Percentiles rank a stretch among this genome's conserved stretches.
Conservation (phyloP, 495 filamentous ascomycete genomes). For the Hypomontagnella submonticulosa region DNA sequence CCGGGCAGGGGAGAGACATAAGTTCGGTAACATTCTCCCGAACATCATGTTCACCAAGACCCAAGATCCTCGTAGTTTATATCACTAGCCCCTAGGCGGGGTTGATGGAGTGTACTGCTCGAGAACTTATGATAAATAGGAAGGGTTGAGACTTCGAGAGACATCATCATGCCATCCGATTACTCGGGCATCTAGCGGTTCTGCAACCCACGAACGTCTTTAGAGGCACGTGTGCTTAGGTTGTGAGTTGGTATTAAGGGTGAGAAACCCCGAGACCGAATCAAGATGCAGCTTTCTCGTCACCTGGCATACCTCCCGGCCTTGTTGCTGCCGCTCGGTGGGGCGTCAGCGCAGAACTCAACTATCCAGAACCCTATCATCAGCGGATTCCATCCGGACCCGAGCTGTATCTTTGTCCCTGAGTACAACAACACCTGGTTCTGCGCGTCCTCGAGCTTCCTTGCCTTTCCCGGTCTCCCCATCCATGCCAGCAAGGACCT, state of each 20-base stretch:
- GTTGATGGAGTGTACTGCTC: neutral
- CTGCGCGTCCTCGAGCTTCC: slow-evolving; percentile 52
- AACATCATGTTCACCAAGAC: neutral
- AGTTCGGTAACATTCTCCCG: neutral
- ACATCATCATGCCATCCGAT: no score
- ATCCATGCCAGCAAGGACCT: slow-evolving; percentile 54
- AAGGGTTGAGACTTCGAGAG: no score
- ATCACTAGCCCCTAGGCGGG: neutral
- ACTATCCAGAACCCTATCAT: slow-evolving; percentile 21
- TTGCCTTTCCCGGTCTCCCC: slow-evolving; percentile 53
- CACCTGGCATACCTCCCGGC: neutral
- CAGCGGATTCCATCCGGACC: slow-evolving; percentile 50
- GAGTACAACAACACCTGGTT: slow-evolving; percentile 46
- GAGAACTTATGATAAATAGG: no score
- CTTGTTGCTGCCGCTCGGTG: neutral
- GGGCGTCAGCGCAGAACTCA: slow-evolving; percentile 7
- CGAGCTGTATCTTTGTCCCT: slow-evolving; percentile 35
- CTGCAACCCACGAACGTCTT: no score
- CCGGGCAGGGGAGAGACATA: neutral
- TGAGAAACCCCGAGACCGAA: neutral
- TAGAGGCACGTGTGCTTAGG: no score
- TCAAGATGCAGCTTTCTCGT: neutral
- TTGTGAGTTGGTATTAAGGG: no score
- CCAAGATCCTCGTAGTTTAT: neutral
- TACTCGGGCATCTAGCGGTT: no score